Conservation (phyloP, 208 protist species). For the Trypanosoma grayi region DNA sequence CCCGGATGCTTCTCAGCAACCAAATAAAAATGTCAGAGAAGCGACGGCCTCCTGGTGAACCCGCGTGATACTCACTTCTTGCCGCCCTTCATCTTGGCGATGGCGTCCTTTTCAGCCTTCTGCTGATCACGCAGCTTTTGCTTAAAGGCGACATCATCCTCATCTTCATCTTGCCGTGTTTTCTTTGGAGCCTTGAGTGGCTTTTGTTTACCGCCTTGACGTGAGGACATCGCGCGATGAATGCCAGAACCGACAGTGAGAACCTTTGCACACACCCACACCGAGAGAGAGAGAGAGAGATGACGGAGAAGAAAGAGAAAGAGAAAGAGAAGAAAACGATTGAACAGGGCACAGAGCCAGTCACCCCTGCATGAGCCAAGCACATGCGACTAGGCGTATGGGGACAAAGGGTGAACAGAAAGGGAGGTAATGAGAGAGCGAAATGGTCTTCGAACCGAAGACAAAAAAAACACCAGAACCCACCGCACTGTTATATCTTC, state of each 20-base stretch:
- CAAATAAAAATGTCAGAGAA: constrained; percentile 3
- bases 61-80: constrained; percentile 27
- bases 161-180: constrained; percentile 52
- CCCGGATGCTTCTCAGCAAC: too few relatives aligned
- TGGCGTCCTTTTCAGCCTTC: constrained; percentile 88
- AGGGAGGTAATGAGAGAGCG: too few relatives aligned
- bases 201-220: constrained; percentile 89
- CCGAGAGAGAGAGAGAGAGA: too few relatives aligned
- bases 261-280: not conserved
- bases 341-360: too few relatives aligned
- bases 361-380: too few relatives aligned
- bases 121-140: constrained; percentile 77
- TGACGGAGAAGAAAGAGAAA: too few relatives aligned
- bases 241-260: not conserved
- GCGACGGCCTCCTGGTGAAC: not conserved
- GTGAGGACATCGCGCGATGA: constrained; percentile 51
- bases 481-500: too few relatives aligned
- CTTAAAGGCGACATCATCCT: constrained; percentile 78
- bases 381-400: too few relatives aligned
- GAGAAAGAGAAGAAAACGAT: too few relatives aligned
- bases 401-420: too few relatives aligned
- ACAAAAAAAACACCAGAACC: too few relatives aligned
- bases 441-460: too few relatives aligned
- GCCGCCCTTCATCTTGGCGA: constrained; percentile 79
- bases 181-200: constrained; percentile 89